These are phyloP conservation scores for Trichoderma oligosporum DNA, from an alignment of 2,329 filamentous ascomycete genomes.

Conservation along the genomic window DNA sequence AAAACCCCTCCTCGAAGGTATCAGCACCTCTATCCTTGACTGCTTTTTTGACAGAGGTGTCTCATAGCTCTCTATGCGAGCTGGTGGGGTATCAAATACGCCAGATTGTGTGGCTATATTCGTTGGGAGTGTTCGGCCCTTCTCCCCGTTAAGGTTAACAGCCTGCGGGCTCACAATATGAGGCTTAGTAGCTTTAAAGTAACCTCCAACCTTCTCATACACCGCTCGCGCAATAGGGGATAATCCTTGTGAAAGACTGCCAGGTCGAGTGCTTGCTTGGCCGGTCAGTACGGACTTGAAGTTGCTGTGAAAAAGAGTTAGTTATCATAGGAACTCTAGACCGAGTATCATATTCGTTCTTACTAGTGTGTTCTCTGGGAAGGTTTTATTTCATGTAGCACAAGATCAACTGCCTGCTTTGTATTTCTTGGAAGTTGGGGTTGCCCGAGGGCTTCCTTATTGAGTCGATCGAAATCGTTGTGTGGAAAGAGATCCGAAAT, in stretches of 20 bases:
- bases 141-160: constrained; percentile 36
- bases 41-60: constrained; percentile 35
- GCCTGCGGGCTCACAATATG: constrained; percentile 29
- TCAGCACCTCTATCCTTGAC: constrained; percentile 45
- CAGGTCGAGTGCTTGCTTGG: constrained; percentile 23
- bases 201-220: constrained; percentile 40
- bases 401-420: constrained; percentile 67
- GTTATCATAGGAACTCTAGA: background rate
- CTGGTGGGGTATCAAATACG: constrained; percentile 22
- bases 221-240: constrained; percentile 46
- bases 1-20: constrained; percentile 43
- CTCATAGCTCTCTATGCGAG: constrained; percentile 27
- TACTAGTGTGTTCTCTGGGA: constrained; percentile 69
- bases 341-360: constrained; percentile 31
- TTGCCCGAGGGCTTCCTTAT: constrained; percentile 61
- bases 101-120: constrained; percentile 22
- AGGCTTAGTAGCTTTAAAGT: constrained; percentile 39
- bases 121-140: constrained; percentile 23
- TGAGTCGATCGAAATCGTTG: constrained; percentile 62
- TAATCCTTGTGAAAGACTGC: constrained; percentile 40
- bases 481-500: constrained; percentile 50
- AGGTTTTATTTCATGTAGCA: constrained; percentile 69
- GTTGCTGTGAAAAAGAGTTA: constrained; percentile 40
- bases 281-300: constrained; percentile 40
- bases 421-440: constrained; percentile 60